A percentile compares a stretch with the other conserved stretches of the same genome.
These are phyloP conservation scores for Sedum album DNA, from an alignment of 164 flowering plant genomes.

Conservation along the genomic window DNA sequence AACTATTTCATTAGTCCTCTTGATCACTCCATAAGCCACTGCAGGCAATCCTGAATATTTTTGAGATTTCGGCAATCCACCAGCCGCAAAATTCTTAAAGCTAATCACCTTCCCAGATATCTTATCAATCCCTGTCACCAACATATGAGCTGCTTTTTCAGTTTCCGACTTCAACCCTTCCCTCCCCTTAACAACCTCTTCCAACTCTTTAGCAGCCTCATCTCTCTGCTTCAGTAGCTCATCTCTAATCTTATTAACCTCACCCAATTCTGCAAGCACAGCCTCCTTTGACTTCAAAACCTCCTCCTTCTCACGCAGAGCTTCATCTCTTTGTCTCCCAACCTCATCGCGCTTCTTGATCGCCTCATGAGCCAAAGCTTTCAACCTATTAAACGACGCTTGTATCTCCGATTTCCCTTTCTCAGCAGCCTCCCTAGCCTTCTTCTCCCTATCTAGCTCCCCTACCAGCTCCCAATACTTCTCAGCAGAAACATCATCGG, in stretches of 20 bases:
- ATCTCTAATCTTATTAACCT: slow-evolving; percentile 33
- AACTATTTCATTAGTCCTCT: slow-evolving; percentile 83
- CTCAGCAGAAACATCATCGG: slow-evolving; percentile 43
- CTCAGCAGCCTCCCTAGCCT: slow-evolving; percentile 59
- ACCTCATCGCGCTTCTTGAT: slow-evolving; percentile 83
- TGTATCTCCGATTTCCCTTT: slow-evolving; percentile 60
- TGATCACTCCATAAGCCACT: slow-evolving; percentile 82
- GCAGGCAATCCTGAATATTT: slow-evolving; percentile 76
- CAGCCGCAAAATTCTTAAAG: slow-evolving; percentile 49
- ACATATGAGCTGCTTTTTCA: slow-evolving; percentile 59
- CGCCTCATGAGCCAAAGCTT: slow-evolving; percentile 54
- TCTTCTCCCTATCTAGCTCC: slow-evolving; percentile 74
- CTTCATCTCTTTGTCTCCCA: slow-evolving; percentile 52
- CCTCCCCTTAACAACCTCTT: slow-evolving; percentile 38
- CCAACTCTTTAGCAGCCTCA: slow-evolving; percentile 40
- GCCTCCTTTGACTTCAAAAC: slow-evolving; percentile 29
- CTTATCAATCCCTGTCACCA: slow-evolving; percentile 78
- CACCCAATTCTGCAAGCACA: slow-evolving; percentile 34
- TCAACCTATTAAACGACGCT: slow-evolving; percentile 42
- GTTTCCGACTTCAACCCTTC: slow-evolving; percentile 55
- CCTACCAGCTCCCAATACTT: slow-evolving; percentile 38
- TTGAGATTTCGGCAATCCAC: slow-evolving; percentile 70
- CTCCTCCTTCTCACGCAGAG: slow-evolving; percentile 57
- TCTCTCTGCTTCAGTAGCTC: slow-evolving; percentile 46
- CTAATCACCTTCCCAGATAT: slow-evolving; percentile 65